Evolutionary conservation across 768 basidiomycete species (phyloP).

Genomic region (Nidula microcarpa): DNA sequence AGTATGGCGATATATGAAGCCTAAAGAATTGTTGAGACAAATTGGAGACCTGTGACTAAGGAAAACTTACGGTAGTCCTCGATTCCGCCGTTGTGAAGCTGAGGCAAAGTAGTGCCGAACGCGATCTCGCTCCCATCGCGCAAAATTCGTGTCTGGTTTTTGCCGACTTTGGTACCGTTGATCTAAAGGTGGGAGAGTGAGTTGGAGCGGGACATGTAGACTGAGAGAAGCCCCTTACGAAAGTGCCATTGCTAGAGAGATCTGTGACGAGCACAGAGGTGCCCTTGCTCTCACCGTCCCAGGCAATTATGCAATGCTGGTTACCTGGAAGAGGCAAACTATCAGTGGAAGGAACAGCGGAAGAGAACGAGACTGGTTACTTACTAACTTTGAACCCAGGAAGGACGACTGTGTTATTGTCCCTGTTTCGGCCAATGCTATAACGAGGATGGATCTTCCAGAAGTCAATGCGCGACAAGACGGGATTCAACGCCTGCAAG

Average conservation of each 20-base stretch:
- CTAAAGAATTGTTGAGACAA: slow-evolving; percentile 25
- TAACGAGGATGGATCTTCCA: slow-evolving; percentile 47
- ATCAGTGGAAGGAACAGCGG: no score
- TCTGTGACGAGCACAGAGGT: slow-evolving; percentile 50
- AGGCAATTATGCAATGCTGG: slow-evolving; percentile 52
- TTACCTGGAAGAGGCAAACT: slow-evolving; percentile 47
- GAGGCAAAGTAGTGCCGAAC: slow-evolving; percentile 61
- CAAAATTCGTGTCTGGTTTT: slow-evolving; percentile 50
- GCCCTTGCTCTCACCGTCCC: slow-evolving; percentile 50
- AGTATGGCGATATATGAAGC: slow-evolving; percentile 69
- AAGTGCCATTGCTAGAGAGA: slow-evolving; percentile 72
- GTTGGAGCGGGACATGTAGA: neutral
- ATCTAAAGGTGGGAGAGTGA: slow-evolving; percentile 39
- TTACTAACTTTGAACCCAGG: slow-evolving; percentile 74
- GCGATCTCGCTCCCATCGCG: slow-evolving; percentile 84
- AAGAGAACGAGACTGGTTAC: no score
- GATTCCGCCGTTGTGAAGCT: slow-evolving; percentile 32
- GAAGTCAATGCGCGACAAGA: slow-evolving; percentile 57
- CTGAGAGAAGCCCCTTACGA: slow-evolving; percentile 33
- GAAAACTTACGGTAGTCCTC: slow-evolving; percentile 73
- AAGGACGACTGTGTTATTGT: slow-evolving; percentile 51
- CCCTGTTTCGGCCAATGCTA: slow-evolving; percentile 50
- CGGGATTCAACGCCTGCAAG: slow-evolving; percentile 58
- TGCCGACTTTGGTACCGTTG: slow-evolving; percentile 63
- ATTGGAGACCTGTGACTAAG: neutral